Evolutionary conservation across 108 stramenopile genomes (phyloP).

Genomic region (Fistulifera pelliculosa): DNA sequence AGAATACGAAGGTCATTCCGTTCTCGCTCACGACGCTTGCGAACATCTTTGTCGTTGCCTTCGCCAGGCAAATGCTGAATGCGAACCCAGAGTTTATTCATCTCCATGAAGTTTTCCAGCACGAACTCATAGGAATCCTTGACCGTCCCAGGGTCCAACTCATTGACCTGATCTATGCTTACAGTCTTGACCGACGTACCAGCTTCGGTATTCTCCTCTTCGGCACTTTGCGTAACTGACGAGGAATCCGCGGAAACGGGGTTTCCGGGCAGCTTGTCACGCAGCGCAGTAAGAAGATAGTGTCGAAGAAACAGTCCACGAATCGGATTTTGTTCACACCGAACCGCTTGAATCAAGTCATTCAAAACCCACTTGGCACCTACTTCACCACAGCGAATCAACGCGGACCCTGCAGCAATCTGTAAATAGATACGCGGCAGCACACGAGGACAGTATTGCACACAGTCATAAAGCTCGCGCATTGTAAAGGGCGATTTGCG

Average conservation of each 20-base stretch:
- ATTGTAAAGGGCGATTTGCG: slow-evolving; percentile 46
- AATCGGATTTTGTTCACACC: slow-evolving; percentile 98
- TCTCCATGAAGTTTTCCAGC: slow-evolving; percentile 91
- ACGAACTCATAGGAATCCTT: slow-evolving; percentile 91
- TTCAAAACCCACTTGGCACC: slow-evolving; percentile 78
- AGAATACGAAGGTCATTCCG: slow-evolving; percentile 93
- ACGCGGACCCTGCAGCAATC: slow-evolving; percentile 91
- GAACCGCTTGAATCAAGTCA: slow-evolving; percentile 92
- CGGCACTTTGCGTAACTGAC: background rate
- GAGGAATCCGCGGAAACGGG: background rate
- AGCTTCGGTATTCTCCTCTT: slow-evolving; percentile 8
- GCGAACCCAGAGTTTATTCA: slow-evolving; percentile 99
- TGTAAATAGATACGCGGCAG: slow-evolving; percentile 96
- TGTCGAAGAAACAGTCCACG: slow-evolving; percentile 97
- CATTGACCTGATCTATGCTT: slow-evolving; percentile 2
- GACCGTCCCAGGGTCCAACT: slow-evolving; percentile 51
- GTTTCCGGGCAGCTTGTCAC: slow-evolving; percentile 81
- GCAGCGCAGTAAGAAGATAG: slow-evolving; percentile 83
- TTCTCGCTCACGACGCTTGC: slow-evolving; percentile 90
- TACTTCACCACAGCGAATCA: slow-evolving; percentile 77
- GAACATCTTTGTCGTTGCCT: slow-evolving; percentile 63
- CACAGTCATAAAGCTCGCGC: slow-evolving; percentile 85
- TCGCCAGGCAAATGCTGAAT: slow-evolving; percentile 89
- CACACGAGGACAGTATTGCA: slow-evolving; percentile 90
- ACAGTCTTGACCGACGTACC: background rate